phyloP scores from a whole-genome alignment of 2,329 filamentous ascomycete genomes.

The Alternaria viburni region DNA sequence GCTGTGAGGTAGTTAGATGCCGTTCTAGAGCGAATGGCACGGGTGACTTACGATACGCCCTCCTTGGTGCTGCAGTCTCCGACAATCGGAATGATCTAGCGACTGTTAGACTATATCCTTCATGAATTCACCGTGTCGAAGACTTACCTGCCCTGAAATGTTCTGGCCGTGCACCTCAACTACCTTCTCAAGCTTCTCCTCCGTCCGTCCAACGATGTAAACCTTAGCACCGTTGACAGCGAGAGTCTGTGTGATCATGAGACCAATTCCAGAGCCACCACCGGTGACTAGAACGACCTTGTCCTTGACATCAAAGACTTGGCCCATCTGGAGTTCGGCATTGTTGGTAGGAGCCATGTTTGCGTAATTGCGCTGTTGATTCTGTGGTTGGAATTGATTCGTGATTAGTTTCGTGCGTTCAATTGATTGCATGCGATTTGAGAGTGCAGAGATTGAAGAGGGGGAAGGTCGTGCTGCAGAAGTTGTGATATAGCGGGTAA shows the following conservation, averaged over 20 bases:
- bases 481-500: constrained; percentile 26
- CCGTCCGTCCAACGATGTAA: constrained; percentile 56
- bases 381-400: constrained; percentile 16
- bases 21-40: too few species aligned
- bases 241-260: constrained; percentile 56
- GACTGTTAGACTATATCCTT: not conserved
- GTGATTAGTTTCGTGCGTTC: constrained; percentile 18
- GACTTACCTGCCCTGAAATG: constrained; percentile 46
- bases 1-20: constrained; percentile 19
- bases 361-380: constrained; percentile 19
- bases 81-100: constrained; percentile 52
- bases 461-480: constrained; percentile 1
- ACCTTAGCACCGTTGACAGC: constrained; percentile 57
- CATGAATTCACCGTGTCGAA: not conserved
- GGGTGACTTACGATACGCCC: constrained; percentile 39
- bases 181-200: constrained; percentile 57
- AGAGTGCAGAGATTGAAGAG: not conserved
- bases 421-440: constrained; percentile 15
- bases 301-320: constrained; percentile 48
- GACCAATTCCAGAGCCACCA: constrained; percentile 55
- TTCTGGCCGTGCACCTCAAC: constrained; percentile 52
- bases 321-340: constrained; percentile 36
- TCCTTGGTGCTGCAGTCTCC: constrained; percentile 55
- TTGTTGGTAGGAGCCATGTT: constrained; percentile 44
- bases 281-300: constrained; percentile 53